Evolutionary conservation across 306 rosid species (phyloP).

Genomic region (Geum urbanum): DNA sequence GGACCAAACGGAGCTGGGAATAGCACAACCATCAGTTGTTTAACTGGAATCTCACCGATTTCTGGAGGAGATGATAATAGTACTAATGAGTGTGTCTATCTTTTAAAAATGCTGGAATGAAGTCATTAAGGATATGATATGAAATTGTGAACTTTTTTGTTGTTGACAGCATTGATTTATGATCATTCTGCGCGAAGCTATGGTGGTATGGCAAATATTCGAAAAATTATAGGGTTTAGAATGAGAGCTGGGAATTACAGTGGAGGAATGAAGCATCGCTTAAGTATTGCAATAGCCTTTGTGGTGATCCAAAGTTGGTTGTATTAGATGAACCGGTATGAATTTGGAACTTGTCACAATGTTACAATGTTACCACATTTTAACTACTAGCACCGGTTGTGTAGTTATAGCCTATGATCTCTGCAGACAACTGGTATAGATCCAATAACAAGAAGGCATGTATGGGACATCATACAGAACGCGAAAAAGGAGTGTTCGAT

Average conservation of each 20-base stretch:
- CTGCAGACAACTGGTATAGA: conserved; percentile 90
- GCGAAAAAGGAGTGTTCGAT: conserved; percentile 84
- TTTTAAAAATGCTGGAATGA: not conserved
- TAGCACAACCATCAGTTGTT: conserved; percentile 74
- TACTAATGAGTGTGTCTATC: not conserved
- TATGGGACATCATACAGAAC: conserved; percentile 82
- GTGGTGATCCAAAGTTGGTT: conserved; percentile 82
- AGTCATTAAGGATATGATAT: conserved; percentile 1
- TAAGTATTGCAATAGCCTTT: conserved; percentile 83
- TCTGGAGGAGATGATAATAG: conserved; percentile 76
- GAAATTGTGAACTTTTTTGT: conserved; percentile 13
- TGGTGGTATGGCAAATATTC: conserved; percentile 65
- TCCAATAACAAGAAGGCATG: conserved; percentile 92
- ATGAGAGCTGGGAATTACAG: conserved; percentile 83
- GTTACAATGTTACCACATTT: not conserved
- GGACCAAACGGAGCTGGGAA: conserved; percentile 98
- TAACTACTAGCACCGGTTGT: conserved; percentile 16
- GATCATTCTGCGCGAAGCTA: conserved; percentile 68
- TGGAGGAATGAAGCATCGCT: conserved; percentile 97
- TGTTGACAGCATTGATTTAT: conserved; percentile 59
- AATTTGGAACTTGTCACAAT: not conserved
- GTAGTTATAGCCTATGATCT: conserved; percentile 23
- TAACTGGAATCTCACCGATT: conserved; percentile 78
- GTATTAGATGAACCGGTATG: conserved; percentile 90
- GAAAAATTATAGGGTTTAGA: conserved; percentile 65